Evolutionary conservation across 345 rosid genomes (phyloP).

Genomic region (Cochlearia excelsa): DNA sequence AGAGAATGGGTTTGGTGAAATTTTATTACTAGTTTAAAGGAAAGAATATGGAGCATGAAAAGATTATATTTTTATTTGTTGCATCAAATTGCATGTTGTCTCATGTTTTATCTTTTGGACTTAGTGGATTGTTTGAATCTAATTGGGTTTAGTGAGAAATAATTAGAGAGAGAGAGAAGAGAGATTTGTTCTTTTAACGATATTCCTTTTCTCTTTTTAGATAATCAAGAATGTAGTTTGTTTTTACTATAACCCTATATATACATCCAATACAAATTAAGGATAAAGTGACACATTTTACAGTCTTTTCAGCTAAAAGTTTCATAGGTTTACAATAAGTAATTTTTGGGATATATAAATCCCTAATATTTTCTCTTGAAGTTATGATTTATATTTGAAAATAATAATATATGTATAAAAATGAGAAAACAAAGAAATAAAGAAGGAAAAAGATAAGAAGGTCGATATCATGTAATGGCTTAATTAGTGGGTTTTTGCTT

Average conservation of each 20-base stretch:
- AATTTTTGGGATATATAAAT: too few species aligned
- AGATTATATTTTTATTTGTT: slow-evolving; percentile 18
- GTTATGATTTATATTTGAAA: too few species aligned
- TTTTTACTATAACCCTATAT: slow-evolving; percentile 10
- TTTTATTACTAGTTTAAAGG: slow-evolving; percentile 24
- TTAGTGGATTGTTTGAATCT: slow-evolving; percentile 28
- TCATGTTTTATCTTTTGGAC: slow-evolving; percentile 28
- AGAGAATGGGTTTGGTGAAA: slow-evolving; percentile 31
- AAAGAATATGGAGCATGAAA: slow-evolving; percentile 16
- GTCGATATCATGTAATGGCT: slow-evolving; percentile 43
- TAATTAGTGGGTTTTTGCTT: slow-evolving; percentile 54
- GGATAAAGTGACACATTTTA: too few species aligned
- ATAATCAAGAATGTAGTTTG: slow-evolving; percentile 22
- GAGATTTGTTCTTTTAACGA: background rate
- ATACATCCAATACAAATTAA: too few species aligned
- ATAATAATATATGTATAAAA: slow-evolving; percentile 21
- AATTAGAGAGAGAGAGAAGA: slow-evolving; percentile 27
- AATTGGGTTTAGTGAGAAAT: slow-evolving; percentile 34
- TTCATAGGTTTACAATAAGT: too few species aligned
- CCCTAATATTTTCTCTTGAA: too few species aligned
- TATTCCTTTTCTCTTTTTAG: slow-evolving; percentile 8
- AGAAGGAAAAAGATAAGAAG: slow-evolving; percentile 33
- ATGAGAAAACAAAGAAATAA: background rate
- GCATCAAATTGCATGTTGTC: slow-evolving; percentile 23
- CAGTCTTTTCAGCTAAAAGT: too few species aligned